Evolutionary conservation across 2,329 filamentous ascomycete species (phyloP), one percentile per base, ranked within the genome.

Genomic region (Colletotrichum paranaense): DNA sequence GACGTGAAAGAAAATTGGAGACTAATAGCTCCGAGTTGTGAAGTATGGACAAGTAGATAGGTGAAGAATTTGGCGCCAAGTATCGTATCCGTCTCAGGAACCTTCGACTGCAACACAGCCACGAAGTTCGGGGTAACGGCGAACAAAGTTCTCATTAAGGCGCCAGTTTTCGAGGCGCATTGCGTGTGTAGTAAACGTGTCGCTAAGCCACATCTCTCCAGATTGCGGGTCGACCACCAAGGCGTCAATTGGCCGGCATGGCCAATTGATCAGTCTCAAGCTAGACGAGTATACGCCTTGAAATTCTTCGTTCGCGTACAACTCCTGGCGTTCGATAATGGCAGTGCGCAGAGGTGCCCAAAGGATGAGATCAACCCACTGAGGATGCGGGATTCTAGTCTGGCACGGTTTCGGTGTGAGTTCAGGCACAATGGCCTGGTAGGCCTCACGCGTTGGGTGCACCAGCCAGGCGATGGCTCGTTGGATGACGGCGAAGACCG

Each of bases 241-340:
- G 59, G 76, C 77, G 64, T 76, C 74, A 24, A 76, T 67, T 9
- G 78, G 76, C 19, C 76, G 75, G 28, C 74, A 75, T 30, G 80
- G 78, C 83, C 81, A 84, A 56, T 84, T 81, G 58, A 81, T 75
- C 62, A 81, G 73, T 38, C 80, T 80, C 59, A 84, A 66, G 66
- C 78, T 80, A 49, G 76, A 75, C 56, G 76, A 79, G 74, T 84
- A 84, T 52, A 81, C 59, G 66, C 78, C 77, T 53, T 79, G 78
- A 56, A 84, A 84, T 63, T 84, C 82, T 3, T 79, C 78, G 8
- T 80, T 84, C 53, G 79, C 80, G 68, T 85, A 85, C 5, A 79
- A 62, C 19, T 79, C 77, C 68, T 82, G 83, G 26, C 80, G 79
- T 59, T 80, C 76, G 28, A 83, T 82, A 59, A 82, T 77, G 53